phyloP scores from a whole-genome alignment of 495 filamentous ascomycete genomes.

The Penicillium ucsense region DNA sequence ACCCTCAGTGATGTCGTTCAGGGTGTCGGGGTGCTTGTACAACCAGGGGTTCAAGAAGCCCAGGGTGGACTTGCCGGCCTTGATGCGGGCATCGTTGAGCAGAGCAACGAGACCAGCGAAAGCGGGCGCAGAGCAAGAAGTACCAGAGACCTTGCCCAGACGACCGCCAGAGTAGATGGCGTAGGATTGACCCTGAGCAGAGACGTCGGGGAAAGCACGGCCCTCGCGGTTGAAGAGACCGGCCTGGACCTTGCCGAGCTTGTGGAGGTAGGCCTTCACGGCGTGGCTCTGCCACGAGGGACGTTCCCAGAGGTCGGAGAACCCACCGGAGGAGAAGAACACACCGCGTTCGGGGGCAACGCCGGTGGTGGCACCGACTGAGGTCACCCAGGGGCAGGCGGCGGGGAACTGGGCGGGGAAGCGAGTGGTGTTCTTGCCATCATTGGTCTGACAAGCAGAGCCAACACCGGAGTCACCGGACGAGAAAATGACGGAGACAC shows the following conservation, averaged over 20 bases:
- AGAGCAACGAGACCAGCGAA: constrained; percentile 54
- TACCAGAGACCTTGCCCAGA: constrained; percentile 47
- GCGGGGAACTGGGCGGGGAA: constrained; percentile 67
- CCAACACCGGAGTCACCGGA: constrained; percentile 68
- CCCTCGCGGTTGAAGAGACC: constrained; percentile 52
- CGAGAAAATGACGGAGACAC: constrained; percentile 62
- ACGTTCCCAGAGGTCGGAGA: constrained; percentile 54
- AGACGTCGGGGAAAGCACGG: constrained; percentile 65
- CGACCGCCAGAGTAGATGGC: constrained; percentile 44
- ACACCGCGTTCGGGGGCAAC: constrained; percentile 48
- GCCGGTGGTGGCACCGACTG: constrained; percentile 56
- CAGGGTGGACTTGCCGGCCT: constrained; percentile 43
- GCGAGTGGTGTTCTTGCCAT: constrained; percentile 53
- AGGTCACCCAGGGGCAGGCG: constrained; percentile 62
- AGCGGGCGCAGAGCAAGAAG: constrained; percentile 54
- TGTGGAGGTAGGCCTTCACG: constrained; percentile 46
- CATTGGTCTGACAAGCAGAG: constrained; percentile 52
- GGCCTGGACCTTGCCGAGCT: constrained; percentile 34
- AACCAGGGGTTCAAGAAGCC: constrained; percentile 74
- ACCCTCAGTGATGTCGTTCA: constrained; percentile 56
- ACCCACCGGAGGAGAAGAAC: constrained; percentile 55
- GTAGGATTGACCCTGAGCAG: constrained; percentile 50
- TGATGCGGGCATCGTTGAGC: constrained; percentile 57
- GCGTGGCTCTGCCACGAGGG: constrained; percentile 52
- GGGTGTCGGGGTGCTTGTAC: constrained; percentile 41